phyloP scores from a whole-genome alignment of 2,329 filamentous ascomycete species.

The Cercospora sesami region DNA sequence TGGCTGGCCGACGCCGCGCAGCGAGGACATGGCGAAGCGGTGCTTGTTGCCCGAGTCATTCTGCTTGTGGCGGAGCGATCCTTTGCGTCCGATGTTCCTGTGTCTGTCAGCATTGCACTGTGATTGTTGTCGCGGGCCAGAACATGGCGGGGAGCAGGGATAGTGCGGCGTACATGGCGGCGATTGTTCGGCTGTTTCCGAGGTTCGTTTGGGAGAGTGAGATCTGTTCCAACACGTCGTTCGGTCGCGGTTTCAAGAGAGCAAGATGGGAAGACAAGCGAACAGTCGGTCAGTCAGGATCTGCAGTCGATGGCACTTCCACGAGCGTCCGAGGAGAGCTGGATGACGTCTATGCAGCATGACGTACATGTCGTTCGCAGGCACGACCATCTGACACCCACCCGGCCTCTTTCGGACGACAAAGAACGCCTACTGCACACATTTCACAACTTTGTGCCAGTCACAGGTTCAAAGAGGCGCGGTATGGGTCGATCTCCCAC shows the following conservation, averaged over 20 bases:
- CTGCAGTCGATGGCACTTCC: not conserved
- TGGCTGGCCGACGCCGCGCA: slow-evolving; percentile 76
- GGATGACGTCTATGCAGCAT: slow-evolving; percentile 5
- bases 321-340: not conserved
- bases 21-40: slow-evolving; percentile 80
- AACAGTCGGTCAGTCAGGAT: not conserved
- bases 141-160: not conserved
- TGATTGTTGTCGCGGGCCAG: not conserved
- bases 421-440: not conserved
- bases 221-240: not conserved
- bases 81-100: slow-evolving; percentile 54
- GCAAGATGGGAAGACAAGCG: not conserved
- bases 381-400: not conserved
- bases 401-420: not conserved
- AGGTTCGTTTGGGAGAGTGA: not conserved
- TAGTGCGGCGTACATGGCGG: slow-evolving; percentile 7
- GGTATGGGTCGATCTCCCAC: not conserved
- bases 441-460: not conserved
- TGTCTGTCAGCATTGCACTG: not conserved
- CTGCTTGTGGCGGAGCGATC: slow-evolving; percentile 71
- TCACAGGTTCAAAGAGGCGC: not conserved
- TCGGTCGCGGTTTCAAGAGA: not conserved
- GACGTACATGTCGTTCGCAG: not conserved
- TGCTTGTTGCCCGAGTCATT: slow-evolving; percentile 53
- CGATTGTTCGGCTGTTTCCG: slow-evolving; percentile 10